phyloP scores from a whole-genome alignment of 164 flowering plant genomes.

The Annona cherimola region DNA sequence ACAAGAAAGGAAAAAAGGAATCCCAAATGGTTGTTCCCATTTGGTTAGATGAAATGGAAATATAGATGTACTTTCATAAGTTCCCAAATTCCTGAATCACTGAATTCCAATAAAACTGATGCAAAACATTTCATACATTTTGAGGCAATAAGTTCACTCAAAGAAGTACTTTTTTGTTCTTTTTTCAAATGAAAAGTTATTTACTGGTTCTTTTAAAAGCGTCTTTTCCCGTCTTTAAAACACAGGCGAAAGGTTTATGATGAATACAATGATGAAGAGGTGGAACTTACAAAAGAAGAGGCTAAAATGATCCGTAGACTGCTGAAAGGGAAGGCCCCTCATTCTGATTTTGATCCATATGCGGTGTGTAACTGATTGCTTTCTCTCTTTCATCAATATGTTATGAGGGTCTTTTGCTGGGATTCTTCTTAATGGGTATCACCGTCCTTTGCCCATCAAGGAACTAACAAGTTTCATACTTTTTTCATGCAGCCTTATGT shows the following conservation, averaged over 20 bases:
- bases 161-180: too few species aligned
- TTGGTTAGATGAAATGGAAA: too few species aligned
- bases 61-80: too few species aligned
- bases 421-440: neutral
- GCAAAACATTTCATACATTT: too few species aligned
- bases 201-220: neutral
- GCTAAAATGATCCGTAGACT: constrained; percentile 40
- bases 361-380: constrained; percentile 11
- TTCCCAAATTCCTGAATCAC: too few species aligned
- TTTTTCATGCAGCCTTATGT: constrained; percentile 60
- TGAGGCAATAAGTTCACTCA: too few species aligned
- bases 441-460: neutral
- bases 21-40: too few species aligned
- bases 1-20: too few species aligned
- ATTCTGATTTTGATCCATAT: constrained; percentile 75
- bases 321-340: constrained; percentile 83
- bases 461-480: neutral
- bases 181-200: too few species aligned
- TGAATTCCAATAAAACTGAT: too few species aligned
- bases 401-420: neutral
- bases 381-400: neutral
- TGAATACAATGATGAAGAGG: constrained; percentile 85
- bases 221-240: neutral
- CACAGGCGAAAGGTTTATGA: constrained; percentile 78
- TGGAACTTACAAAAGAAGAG: constrained; percentile 72